Base-by-base conservation (phyloP, 768 basidiomycete genomes). In the Pisolithus tinctorius region DNA sequence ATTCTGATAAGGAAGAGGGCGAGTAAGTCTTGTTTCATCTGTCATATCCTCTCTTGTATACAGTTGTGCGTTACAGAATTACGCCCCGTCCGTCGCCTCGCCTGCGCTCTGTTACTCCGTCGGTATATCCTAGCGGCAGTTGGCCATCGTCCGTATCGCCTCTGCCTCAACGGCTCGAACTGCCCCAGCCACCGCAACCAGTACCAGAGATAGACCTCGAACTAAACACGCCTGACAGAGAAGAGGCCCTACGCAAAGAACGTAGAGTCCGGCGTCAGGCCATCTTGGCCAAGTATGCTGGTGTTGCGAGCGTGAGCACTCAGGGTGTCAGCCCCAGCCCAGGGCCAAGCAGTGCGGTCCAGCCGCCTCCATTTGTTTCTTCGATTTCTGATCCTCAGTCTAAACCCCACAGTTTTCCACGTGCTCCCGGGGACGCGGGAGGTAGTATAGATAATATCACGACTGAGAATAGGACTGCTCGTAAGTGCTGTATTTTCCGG, bases 1-100 rank as follows among this genome's bases (percentile, higher is more conserved):
- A 78, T 48, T 79, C 81, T 11, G 88, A 90, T 58, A 85, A 70
- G 65, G 88, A 93, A 72, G 93, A 94, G 77, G 92, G 88, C 76
- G 93, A 95, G 91, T 94, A 71, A 87, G 93, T 93, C 37, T 41
- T 9, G 23, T 44, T 34, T 42, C 29, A 6, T 46, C 56, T 39
- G 38, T 36, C 7, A 49, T 10, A 27, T 25, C n/a, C 16, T 11
- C 13, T 45, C 31, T 47, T 48, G 60, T 39, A 68, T 42, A 26
- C 4, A 17, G 58, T 52, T 38, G 31, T 51, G 39, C 52, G 17
- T 34, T 36, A 25, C 20, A 89, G 88, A 65, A 85, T 88, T 57
- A 89, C 86, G 6, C 85, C 86, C 43, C 73, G 72, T 38, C 65
- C 63, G 23, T 72, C 68, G 48, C 70, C 65, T 44, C 57, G 45